Conservation (phyloP, 148 eudicot genomes). For the Silene uniflora region DNA sequence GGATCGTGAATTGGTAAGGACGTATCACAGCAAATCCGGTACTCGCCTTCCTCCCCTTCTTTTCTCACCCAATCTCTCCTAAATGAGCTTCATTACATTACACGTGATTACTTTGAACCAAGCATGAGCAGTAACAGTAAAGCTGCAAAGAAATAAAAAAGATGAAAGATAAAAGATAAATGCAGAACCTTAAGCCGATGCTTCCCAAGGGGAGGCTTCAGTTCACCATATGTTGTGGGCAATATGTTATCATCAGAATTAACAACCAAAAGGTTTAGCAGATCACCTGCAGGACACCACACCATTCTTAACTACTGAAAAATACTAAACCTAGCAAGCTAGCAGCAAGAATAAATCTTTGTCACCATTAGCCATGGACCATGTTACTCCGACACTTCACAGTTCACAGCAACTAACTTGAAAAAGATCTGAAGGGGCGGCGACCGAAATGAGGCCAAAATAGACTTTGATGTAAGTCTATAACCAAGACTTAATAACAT, state of each 20-base stretch:
- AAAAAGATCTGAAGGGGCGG: not conserved
- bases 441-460: not conserved
- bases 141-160: conserved; percentile 17
- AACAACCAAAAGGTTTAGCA: conserved; percentile 73
- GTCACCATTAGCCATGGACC: not conserved
- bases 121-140: not conserved
- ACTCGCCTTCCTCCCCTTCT: not conserved
- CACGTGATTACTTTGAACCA: not conserved
- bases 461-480: not conserved
- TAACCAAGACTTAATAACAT: not conserved
- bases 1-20: too few relatives aligned
- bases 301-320: conserved; percentile 8
- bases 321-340: not conserved
- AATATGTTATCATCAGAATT: conserved; percentile 79
- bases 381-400: not conserved
- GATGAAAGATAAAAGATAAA: conserved; percentile 28
- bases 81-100: not conserved
- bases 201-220: conserved; percentile 92
- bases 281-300: conserved; percentile 54
- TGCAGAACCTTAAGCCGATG: conserved; percentile 82
- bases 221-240: conserved; percentile 90
- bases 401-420: not conserved
- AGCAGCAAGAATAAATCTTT: not conserved
- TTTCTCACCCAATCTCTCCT: conserved; percentile 4
- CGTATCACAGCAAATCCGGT: too few relatives aligned